These are phyloP conservation scores for Erodium chrysanthum DNA, from an alignment of 441 rosid genomes.

Conservation along the genomic window DNA sequence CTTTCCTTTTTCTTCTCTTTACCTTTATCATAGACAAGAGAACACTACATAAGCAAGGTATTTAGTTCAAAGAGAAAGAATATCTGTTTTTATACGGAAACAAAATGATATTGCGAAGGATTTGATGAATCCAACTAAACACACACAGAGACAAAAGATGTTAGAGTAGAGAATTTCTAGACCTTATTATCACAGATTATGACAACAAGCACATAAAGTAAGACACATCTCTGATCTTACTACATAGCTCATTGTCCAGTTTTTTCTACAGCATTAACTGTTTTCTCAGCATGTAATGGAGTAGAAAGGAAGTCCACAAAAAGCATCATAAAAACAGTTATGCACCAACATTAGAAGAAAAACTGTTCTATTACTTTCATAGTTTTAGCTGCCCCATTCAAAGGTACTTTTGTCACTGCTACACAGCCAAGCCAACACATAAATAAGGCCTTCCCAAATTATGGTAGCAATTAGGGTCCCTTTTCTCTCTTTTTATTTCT, in stretches of 20 bases:
- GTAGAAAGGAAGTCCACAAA: neutral
- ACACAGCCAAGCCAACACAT: neutral
- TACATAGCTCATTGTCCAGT: neutral
- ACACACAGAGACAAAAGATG: neutral
- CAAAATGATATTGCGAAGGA: neutral
- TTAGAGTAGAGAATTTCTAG: neutral
- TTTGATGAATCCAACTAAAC: neutral
- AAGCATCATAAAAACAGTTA: neutral
- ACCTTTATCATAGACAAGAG: neutral
- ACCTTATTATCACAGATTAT: neutral
- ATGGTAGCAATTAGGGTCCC: neutral
- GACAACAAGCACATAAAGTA: neutral
- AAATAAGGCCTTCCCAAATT: neutral
- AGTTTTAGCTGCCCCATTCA: neutral
- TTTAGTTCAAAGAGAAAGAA: neutral
- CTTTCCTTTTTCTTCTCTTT: neutral
- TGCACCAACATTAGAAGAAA: neutral
- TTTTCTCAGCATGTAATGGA: neutral
- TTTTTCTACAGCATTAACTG: neutral
- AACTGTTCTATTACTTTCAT: neutral
- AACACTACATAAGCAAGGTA: neutral
- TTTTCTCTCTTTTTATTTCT: too few species aligned
- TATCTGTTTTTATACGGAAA: too few species aligned
- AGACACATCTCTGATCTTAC: neutral
- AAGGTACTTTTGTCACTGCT: neutral